phyloP scores from a whole-genome alignment of 176 grass and related monocot species.

The Elymus sibiricus region DNA sequence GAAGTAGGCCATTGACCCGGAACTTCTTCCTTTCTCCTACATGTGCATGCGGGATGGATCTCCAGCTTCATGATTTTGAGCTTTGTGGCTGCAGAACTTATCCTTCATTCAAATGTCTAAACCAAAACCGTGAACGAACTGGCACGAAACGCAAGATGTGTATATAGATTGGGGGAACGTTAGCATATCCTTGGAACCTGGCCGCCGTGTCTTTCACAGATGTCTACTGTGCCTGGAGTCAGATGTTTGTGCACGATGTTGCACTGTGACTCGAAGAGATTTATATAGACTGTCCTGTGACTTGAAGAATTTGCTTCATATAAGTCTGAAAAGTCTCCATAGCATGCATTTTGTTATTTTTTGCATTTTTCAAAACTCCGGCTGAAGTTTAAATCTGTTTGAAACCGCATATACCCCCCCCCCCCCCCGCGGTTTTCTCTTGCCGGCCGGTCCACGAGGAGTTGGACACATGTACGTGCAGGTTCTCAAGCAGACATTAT shows the following conservation, averaged over 20 bases:
- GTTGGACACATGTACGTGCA: too few species aligned
- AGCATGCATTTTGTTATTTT: neutral
- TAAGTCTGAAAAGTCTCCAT: neutral
- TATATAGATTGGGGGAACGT: neutral
- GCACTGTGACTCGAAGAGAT: neutral
- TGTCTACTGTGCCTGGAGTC: neutral
- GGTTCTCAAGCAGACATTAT: too few species aligned
- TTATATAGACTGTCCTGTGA: neutral
- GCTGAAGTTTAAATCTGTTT: too few species aligned
- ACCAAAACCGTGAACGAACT: neutral
- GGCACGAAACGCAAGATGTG: neutral
- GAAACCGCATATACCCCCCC: too few species aligned
- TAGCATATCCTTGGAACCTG: neutral
- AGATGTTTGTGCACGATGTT: neutral
- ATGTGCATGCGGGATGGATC: neutral
- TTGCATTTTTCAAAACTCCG: too few species aligned
- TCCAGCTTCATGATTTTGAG: conserved; percentile 65
- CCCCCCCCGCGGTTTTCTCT: too few species aligned
- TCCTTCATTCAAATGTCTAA: neutral
- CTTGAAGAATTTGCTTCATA: neutral
- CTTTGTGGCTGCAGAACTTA: conserved; percentile 44
- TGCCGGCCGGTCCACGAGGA: too few species aligned
- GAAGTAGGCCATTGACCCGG: neutral
- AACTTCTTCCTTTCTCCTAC: neutral
- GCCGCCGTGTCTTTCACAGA: neutral